Base-by-base conservation (phyloP, 2,329 filamentous ascomycete genomes). In the Cladosporium velox region DNA sequence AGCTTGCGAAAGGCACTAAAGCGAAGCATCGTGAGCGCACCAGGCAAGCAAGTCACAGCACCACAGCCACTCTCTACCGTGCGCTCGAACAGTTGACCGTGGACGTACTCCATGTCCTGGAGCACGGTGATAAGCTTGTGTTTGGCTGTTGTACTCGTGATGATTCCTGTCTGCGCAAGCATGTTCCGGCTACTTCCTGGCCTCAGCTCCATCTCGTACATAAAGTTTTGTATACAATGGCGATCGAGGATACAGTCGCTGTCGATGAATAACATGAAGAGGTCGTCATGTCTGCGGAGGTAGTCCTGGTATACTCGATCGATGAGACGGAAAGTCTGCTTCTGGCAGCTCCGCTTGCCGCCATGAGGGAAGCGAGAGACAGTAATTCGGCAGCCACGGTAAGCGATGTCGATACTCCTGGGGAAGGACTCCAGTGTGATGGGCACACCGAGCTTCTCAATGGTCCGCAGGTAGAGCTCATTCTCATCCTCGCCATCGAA, bases 181-280 rank as follows among this genome's bases (percentile, higher is more conserved):
- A 97, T 97, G 77, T 96, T 92, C 75, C 89, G 88, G 75, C 91
- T 88, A 80, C 93, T 96, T 64, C 93, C 93, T 0, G 94, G 94
- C 78, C 94, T 97, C 67, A 98, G 84, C 79, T 98, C 93, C 95
- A 98, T 98, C 77, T 98, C 94, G 79, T 95, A 97, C 81, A 98
- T 91, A 79, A 98, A 98, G 78, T 97, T 98, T 77, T 97, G 94
- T 67, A 98, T 87, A 77, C 94, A 98, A 49, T 93, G 88, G 66
- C 88, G 87, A 81, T 98, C 94, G 59, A 98, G 83, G 68, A 97
- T 95, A 79, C 95, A 98, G 77, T 98, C 94, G 0, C 93, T 97
- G 80, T 98, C 94, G 76, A 98, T 97, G 80, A 98, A 98, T 12
- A 98, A 86, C 63, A 98, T 90, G 77, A 98, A 98, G 0, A 98